Percentiles rank a stretch among this genome's conserved stretches.
phyloP scores from a whole-genome alignment of 495 filamentous ascomycete species.

The Aspergillus asperescens region DNA sequence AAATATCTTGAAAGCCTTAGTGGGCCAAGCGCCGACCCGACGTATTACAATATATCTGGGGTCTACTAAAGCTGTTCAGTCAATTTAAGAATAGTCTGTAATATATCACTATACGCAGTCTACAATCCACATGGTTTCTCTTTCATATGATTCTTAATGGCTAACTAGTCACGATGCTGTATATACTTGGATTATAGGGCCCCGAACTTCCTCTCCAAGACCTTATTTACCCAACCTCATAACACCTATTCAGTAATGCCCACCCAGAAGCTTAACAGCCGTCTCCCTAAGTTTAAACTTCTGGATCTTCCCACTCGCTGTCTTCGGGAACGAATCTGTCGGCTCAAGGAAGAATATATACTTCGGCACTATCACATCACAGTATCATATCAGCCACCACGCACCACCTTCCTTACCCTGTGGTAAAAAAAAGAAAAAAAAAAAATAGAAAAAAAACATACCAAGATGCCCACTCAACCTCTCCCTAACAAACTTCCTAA shows the following conservation, averaged over 20 bases:
- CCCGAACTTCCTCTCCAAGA: neutral
- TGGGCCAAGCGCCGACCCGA: too few relatives aligned
- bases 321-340: slow-evolving; percentile 73
- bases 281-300: slow-evolving; percentile 80
- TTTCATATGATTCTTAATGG: too few relatives aligned
- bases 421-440: neutral
- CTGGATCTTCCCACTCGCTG: slow-evolving; percentile 94
- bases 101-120: too few relatives aligned
- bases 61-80: too few relatives aligned
- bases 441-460: slow-evolving; percentile 31
- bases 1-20: too few relatives aligned
- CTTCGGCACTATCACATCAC: slow-evolving; percentile 59
- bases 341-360: slow-evolving; percentile 71
- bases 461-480: slow-evolving; percentile 70
- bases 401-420: neutral
- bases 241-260: neutral
- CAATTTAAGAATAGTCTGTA: too few relatives aligned
- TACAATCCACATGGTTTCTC: too few relatives aligned
- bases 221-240: neutral
- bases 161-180: too few relatives aligned
- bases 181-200: too few relatives aligned
- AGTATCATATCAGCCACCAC: neutral
- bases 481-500: slow-evolving; percentile 66
- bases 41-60: too few relatives aligned
- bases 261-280: slow-evolving; percentile 46